These are phyloP conservation scores for Diutina siamensis DNA, from an alignment of 1,139 yeast species.

Conservation along the genomic window DNA sequence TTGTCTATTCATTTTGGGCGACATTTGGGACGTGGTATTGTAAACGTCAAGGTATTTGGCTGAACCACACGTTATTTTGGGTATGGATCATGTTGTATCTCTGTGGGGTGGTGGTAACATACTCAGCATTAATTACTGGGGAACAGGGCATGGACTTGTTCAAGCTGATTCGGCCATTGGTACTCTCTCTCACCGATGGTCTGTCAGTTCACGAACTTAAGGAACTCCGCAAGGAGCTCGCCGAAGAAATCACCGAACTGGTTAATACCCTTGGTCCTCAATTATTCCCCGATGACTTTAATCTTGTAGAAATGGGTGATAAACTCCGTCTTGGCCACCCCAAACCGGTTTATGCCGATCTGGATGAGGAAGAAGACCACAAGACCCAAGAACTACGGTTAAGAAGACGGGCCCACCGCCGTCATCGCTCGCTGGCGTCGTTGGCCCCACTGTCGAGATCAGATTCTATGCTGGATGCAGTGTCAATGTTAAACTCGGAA, in stretches of 20 bases:
- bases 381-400: slow-evolving; percentile 7
- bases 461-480: slow-evolving; percentile 22
- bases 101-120: slow-evolving; percentile 61
- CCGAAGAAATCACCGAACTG: slow-evolving; percentile 31
- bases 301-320: slow-evolving; percentile 27
- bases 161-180: slow-evolving; percentile 73
- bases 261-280: slow-evolving; percentile 36
- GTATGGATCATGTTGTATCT: slow-evolving; percentile 40
- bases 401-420: not conserved
- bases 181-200: slow-evolving; percentile 55
- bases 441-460: slow-evolving; percentile 11
- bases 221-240: slow-evolving; percentile 25
- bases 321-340: slow-evolving; percentile 18
- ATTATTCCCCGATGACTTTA: slow-evolving; percentile 36
- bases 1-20: slow-evolving; percentile 73
- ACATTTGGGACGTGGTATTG: slow-evolving; percentile 46
- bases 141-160: slow-evolving; percentile 87
- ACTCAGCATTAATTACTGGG: slow-evolving; percentile 80
- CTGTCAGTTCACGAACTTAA: slow-evolving; percentile 47
- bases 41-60: slow-evolving; percentile 15
- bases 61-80: slow-evolving; percentile 12
- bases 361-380: slow-evolving; percentile 13
- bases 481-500: slow-evolving; percentile 41
- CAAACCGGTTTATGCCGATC: slow-evolving; percentile 11
- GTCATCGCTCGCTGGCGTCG: not conserved